Base-by-base conservation (phyloP, 163 green algal genomes). In the Chloromonas sp. region DNA sequence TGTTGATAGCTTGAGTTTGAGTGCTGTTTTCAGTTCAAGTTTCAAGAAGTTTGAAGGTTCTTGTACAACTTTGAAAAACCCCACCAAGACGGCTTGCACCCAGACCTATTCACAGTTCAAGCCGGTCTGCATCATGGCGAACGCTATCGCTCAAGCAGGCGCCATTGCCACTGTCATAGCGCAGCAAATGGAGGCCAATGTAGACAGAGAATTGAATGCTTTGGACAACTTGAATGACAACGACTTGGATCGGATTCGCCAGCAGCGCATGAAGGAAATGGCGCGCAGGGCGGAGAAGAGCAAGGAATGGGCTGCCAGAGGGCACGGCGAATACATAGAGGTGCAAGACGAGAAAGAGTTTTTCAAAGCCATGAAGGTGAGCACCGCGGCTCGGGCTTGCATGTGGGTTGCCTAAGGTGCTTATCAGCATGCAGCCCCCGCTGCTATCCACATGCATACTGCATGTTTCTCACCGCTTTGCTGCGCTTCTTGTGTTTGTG, bases 201-300 rank as follows among this genome's bases (percentile, higher is more conserved):
- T 99, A 0, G 96, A 98, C 86, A 82, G 88, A 13, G 84, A 98
- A 88, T 86, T 99, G 60, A 91, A 96, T 60, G 88, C 90, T 57
- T 85, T 99, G 3, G 94, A 98, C 36, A 98, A 98, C 82, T 81
- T 98, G n/a, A 88, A 92, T 58, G 94, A 96, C 14, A 93, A 97
- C 70, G 96, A 98, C 81, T 82, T 98, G 0, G 95, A 98, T 61
- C 57, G 81, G 0, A 87, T 98, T 70, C 87, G 96, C 0, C 87
- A 93, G 80, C 89, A 92, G 77, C 90, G 95, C 1, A 82, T 99
- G 58, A 74, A 91, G 1, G 92, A 96, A 14, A 92, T 98, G 85
- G 96, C 96, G 85, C 89, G 87, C 81, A 86, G 89, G 60, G 87
- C 93, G 82, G 81, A 92, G 60, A 95, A 95, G 84, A 92, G 91